Evolutionary conservation across 2,329 filamentous ascomycete genomes (phyloP).

Genomic region (Aureobasidium sp.): DNA sequence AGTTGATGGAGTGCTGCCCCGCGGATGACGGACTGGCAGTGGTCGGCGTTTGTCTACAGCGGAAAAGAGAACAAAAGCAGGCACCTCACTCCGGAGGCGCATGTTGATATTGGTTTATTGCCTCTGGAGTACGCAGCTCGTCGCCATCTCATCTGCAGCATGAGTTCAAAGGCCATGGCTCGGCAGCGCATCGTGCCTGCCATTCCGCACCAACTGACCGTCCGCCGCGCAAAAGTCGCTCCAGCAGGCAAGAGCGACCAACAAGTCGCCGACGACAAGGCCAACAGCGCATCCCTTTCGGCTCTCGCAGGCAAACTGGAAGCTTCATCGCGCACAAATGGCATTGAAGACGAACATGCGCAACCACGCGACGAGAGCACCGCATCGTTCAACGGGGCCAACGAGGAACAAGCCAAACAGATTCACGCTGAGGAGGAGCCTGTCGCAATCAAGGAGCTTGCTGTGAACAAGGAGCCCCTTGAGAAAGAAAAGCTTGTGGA

Average conservation of each 20-base stretch:
- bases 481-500: neutral
- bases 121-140: conserved; percentile 12
- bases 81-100: conserved; percentile 15
- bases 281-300: neutral
- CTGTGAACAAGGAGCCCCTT: neutral
- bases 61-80: conserved; percentile 2
- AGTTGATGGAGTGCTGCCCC: conserved; percentile 7
- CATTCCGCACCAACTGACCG: conserved; percentile 10
- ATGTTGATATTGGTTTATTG: conserved; percentile 13
- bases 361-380: neutral
- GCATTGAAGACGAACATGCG: neutral
- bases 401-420: conserved; percentile 3
- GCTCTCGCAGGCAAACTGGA: neutral
- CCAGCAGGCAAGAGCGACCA: conserved; percentile 7
- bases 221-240: conserved; percentile 11
- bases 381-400: neutral
- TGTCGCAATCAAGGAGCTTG: conserved; percentile 4
- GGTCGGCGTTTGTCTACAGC: conserved; percentile 1
- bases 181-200: conserved; percentile 15
- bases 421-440: neutral
- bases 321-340: neutral
- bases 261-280: conserved; percentile 1
- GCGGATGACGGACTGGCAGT: conserved; percentile 10
- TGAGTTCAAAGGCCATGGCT: conserved; percentile 8
- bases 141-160: neutral